A percentile compares a stretch with the other conserved stretches of the same genome.
phyloP scores from a whole-genome alignment of 495 filamentous ascomycete genomes.

The Aspergillus heteromorphus region DNA sequence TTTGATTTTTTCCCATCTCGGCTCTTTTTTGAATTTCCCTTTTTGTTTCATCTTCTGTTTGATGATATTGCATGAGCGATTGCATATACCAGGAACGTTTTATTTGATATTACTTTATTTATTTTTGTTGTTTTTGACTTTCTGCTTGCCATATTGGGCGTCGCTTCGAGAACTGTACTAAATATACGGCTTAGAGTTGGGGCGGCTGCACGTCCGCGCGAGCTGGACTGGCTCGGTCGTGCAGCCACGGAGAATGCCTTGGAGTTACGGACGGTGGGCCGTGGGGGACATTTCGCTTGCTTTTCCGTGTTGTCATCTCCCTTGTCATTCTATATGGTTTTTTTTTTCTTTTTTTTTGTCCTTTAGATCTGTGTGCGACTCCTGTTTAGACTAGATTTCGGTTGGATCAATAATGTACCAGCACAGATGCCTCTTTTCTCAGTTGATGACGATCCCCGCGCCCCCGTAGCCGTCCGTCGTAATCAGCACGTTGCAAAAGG shows the following conservation, averaged over 20 bases:
- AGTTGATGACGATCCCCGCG: background rate
- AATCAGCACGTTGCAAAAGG: background rate
- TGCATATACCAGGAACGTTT: background rate
- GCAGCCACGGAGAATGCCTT: constrained; percentile 6
- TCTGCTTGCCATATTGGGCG: background rate
- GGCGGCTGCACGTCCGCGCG: constrained; percentile 1
- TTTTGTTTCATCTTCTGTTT: background rate
- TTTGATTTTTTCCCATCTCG: background rate
- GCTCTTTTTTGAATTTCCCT: background rate
- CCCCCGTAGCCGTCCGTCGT: background rate
- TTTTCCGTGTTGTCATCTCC: background rate
- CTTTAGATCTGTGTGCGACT: background rate
- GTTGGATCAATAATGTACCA: background rate
- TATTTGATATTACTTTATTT: background rate
- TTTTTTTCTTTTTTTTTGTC: too few relatives aligned
- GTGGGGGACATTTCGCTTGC: background rate
- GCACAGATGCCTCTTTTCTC: background rate
- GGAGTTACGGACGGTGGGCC: background rate
- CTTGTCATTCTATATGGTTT: too few relatives aligned
- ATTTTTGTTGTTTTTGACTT: background rate
- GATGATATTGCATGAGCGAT: constrained; percentile 1
- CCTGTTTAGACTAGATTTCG: background rate
- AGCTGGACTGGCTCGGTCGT: background rate
- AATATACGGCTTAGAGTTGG: constrained; percentile 1
- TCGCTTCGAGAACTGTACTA: background rate